Conservation (phyloP, 2,329 filamentous ascomycete genomes). For the Aspergillus pseudotamarii region DNA sequence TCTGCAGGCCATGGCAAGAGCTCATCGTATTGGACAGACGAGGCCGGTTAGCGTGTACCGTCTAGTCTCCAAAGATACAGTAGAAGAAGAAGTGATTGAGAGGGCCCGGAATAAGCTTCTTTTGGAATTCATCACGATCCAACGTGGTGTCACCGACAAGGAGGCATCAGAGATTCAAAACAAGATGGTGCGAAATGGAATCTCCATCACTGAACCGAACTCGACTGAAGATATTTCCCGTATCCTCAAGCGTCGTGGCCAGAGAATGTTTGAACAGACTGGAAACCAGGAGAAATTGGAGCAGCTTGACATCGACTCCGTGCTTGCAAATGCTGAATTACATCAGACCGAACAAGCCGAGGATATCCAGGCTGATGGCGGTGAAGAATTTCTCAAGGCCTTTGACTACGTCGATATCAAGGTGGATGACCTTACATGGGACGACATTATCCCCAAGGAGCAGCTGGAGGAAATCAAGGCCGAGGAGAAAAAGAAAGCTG, state of each 20-base stretch:
- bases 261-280: constrained; percentile 98
- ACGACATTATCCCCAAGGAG: constrained; percentile 95
- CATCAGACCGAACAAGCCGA: constrained; percentile 95
- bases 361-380: constrained; percentile 91
- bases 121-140: constrained; percentile 95
- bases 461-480: constrained; percentile 86
- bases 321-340: constrained; percentile 94
- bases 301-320: constrained; percentile 95
- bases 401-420: constrained; percentile 98
- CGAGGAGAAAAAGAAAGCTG: constrained; percentile 80
- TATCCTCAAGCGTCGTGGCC: constrained; percentile 95
- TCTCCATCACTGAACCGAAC: constrained; percentile 71
- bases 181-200: constrained; percentile 69
- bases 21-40: constrained; percentile 96
- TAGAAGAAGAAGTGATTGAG: constrained; percentile 96
- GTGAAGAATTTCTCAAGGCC: constrained; percentile 89
- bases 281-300: constrained; percentile 96
- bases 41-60: constrained; percentile 95
- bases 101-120: constrained; percentile 96
- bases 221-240: constrained; percentile 94
- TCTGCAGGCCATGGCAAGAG: constrained; percentile 96
- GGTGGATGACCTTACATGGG: constrained; percentile 90
- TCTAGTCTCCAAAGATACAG: constrained; percentile 95
- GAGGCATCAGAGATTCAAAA: constrained; percentile 81
- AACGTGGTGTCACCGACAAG: constrained; percentile 94